Evolutionary conservation across 805 yeast genomes (phyloP).

Genomic region (Candida anglica): DNA sequence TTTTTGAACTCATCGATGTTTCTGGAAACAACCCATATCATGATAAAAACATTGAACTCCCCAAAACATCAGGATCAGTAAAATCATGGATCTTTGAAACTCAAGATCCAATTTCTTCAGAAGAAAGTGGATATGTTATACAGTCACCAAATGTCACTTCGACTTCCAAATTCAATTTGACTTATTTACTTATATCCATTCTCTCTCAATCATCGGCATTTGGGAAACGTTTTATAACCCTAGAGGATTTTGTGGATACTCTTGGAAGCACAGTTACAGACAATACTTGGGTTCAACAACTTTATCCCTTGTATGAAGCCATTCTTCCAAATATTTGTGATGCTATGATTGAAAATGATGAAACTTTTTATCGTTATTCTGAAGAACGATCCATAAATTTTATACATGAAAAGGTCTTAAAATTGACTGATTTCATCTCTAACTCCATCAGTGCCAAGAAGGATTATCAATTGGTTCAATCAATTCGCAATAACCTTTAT

Average conservation of each 20-base stretch:
- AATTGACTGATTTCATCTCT: no score
- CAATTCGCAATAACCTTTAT: slow-evolving; percentile 1
- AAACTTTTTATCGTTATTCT: slow-evolving; percentile 38
- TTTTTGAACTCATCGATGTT: slow-evolving; percentile 39
- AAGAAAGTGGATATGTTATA: slow-evolving; percentile 29
- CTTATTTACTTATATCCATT: slow-evolving; percentile 35
- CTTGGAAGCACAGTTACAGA: slow-evolving; percentile 22
- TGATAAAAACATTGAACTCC: slow-evolving; percentile 19
- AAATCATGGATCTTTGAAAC: slow-evolving; percentile 36
- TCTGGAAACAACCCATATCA: slow-evolving; percentile 32
- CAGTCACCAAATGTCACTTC: slow-evolving; percentile 39
- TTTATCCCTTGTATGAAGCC: not conserved
- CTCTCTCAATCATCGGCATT: slow-evolving; percentile 24
- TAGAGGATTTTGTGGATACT: slow-evolving; percentile 43
- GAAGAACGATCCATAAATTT: slow-evolving; percentile 30
- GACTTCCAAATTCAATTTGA: slow-evolving; percentile 36
- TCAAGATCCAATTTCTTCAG: slow-evolving; percentile 1
- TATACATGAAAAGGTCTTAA: slow-evolving; percentile 34
- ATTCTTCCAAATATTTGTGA: slow-evolving; percentile 21
- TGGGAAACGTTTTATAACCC: slow-evolving; percentile 25
- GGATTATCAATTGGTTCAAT: no score
- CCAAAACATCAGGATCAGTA: slow-evolving; percentile 26
- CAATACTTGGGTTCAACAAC: slow-evolving; percentile 25
- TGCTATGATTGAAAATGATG: slow-evolving; percentile 27
- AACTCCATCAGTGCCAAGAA: no score